Conservation (phyloP, 2,329 filamentous ascomycete genomes). For the Aspergillus quadrilineatus region DNA sequence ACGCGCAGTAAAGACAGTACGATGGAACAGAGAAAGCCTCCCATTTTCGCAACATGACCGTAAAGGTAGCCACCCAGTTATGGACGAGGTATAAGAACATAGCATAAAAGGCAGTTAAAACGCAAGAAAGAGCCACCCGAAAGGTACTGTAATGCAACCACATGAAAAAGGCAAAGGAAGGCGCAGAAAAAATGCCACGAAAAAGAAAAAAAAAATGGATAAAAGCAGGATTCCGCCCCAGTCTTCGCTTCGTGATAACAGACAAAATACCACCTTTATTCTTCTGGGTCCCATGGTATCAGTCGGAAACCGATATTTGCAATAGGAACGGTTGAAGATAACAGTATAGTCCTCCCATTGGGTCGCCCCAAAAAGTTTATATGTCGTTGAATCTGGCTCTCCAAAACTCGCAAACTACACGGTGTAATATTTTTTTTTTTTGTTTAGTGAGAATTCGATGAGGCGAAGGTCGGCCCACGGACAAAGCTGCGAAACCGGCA, state of each 20-base stretch:
- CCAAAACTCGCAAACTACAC: constrained; percentile 13
- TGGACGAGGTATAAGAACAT: constrained; percentile 1
- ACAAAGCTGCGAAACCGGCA: constrained; percentile 3
- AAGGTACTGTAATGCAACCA: constrained; percentile 19
- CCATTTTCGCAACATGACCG: constrained; percentile 13
- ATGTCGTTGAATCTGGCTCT: constrained; percentile 21
- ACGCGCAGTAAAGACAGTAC: constrained; percentile 11
- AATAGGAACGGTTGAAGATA: constrained; percentile 14
- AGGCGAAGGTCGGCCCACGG: constrained; percentile 10
- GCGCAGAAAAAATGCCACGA: constrained; percentile 1
- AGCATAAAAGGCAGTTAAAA: constrained; percentile 20
- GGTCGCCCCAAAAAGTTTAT: constrained; percentile 38
- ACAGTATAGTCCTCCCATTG: constrained; percentile 29
- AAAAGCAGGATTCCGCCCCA: constrained; percentile 22
- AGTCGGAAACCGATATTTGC: constrained; percentile 1
- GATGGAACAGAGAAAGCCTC: constrained; percentile 12
- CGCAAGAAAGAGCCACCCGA: constrained; percentile 21
- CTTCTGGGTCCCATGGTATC: constrained; percentile 1
- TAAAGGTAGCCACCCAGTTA: constrained; percentile 14
- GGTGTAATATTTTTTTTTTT: not conserved
- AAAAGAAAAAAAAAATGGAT: not conserved
- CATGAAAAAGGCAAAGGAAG: not conserved
- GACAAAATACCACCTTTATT: constrained; percentile 14
- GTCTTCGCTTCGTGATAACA: constrained; percentile 16
- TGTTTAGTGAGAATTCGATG: not conserved